A percentile compares a stretch with the other conserved stretches of the same genome.
Evolutionary conservation across 768 basidiomycete genomes (phyloP).

Genomic region (Trametes elegans): DNA sequence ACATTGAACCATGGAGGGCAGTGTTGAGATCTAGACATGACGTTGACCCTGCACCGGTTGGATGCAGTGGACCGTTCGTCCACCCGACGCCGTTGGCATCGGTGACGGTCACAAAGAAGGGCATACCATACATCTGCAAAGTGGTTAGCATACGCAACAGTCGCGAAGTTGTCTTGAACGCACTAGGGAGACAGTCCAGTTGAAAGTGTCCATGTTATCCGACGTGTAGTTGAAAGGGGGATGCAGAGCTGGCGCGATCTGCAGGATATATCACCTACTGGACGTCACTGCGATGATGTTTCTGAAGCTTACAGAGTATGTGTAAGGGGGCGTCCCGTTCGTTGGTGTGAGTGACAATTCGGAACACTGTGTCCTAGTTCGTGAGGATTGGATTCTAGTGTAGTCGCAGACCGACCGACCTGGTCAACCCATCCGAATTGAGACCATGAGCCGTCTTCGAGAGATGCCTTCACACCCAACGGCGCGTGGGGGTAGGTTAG

Average conservation of each 20-base stretch:
- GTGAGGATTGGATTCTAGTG: background rate
- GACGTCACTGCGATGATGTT: background rate
- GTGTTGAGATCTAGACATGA: slow-evolving; percentile 36
- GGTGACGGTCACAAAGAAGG: slow-evolving; percentile 55
- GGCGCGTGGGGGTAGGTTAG: slow-evolving; percentile 42
- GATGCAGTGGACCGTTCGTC: slow-evolving; percentile 59
- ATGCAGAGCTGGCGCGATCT: slow-evolving; percentile 61
- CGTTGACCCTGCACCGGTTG: slow-evolving; percentile 41
- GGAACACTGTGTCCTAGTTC: slow-evolving; percentile 42
- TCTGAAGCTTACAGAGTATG: slow-evolving; percentile 43
- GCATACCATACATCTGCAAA: slow-evolving; percentile 46
- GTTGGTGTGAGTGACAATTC: slow-evolving; percentile 52
- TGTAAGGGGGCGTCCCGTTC: slow-evolving; percentile 61
- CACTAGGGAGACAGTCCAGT: slow-evolving; percentile 54
- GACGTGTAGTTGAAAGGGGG: slow-evolving; percentile 59
- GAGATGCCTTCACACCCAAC: slow-evolving; percentile 45
- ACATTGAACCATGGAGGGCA: background rate
- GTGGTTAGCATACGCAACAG: slow-evolving; percentile 25
- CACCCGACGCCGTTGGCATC: slow-evolving; percentile 52
- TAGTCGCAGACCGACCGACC: slow-evolving; percentile 30
- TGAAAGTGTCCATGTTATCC: slow-evolving; percentile 39
- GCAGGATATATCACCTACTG: background rate
- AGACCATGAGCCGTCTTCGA: slow-evolving; percentile 49
- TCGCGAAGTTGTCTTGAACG: background rate
- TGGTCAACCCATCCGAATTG: slow-evolving; percentile 60